Evolutionary conservation across 495 filamentous ascomycete genomes (phyloP).

Genomic region (Penicillium soppii): DNA sequence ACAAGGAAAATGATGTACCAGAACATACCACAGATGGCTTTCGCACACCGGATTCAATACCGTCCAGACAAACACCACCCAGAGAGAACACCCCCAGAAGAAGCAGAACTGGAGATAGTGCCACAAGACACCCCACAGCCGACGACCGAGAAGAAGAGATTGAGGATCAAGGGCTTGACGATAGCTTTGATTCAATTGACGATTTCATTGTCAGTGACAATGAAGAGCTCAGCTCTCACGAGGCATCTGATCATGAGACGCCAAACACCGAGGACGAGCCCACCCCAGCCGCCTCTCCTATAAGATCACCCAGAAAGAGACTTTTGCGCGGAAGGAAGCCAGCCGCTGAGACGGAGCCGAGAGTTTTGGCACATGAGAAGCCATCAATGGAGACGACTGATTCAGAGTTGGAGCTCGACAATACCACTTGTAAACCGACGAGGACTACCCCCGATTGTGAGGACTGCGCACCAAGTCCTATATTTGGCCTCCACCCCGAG

Average conservation of each 20-base stretch:
- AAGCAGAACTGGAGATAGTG: constrained; percentile 8
- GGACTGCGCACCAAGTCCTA: background rate
- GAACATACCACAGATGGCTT: constrained; percentile 22
- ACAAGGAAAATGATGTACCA: constrained; percentile 44
- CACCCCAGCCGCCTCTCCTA: constrained; percentile 25
- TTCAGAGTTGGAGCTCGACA: background rate
- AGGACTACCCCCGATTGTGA: background rate
- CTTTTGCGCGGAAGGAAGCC: constrained; percentile 39
- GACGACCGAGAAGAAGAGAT: constrained; percentile 1
- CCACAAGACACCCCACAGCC: constrained; percentile 15
- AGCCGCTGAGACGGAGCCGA: constrained; percentile 16
- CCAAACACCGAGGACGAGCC: constrained; percentile 33
- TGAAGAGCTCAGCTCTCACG: constrained; percentile 41
- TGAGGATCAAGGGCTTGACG: constrained; percentile 20
- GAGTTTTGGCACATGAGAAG: constrained; percentile 9
- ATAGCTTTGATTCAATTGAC: constrained; percentile 39
- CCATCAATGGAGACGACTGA: constrained; percentile 8
- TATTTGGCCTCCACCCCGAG: background rate
- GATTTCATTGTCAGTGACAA: constrained; percentile 51
- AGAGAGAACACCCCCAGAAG: constrained; percentile 18
- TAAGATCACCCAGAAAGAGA: constrained; percentile 26
- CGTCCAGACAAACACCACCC: constrained; percentile 17
- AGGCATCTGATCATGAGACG: constrained; percentile 24
- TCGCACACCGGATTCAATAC: background rate
- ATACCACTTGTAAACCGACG: background rate